Evolutionary conservation across 2,329 filamentous ascomycete species (phyloP), one percentile per base, ranked within the genome.

Genomic region (Tolypocladium pustulatum): DNA sequence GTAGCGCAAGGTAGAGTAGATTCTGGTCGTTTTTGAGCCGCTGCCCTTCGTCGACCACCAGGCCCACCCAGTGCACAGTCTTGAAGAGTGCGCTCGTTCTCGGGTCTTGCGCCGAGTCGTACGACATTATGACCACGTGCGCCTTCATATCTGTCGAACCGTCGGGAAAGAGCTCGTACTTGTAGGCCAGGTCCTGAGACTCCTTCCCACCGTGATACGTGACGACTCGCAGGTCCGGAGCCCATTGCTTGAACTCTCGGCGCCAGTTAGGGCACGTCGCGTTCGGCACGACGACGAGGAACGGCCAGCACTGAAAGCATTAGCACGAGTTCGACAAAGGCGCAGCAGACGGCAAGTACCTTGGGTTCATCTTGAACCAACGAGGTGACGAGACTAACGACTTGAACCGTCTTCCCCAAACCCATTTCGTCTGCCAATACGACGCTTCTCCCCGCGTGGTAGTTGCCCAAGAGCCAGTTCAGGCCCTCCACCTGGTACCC

Each of bases 341-440:
- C 22, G 22, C n/a, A 20, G 49, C n/a, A 20, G 13, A 1, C 15
- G 20, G 49, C 49, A 34, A 34, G 13, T 40, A 58, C 74, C 64
- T 83, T 76, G 7, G 84, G 84, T n/a, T 73, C 73, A 56, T 86
- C 81, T 61, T 88, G 80, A 30, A 88, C 80, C 41, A 97, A 74
- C 0, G 87, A 86, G 1, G 89, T 85, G 61, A 97, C 81, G 62
- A 96, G 83, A 3, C 87, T 84, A 61, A 97, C 89, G 57, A 97
- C 86, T 70, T 99, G 94, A 37, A 99, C 90, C 0, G 94, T 99
- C 76, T 99, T 99, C 37, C 94, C 94, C 2, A 99, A 82, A 46
- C 94, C 94, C 94, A 99, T 99, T 69, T 99, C 94, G 68, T 99
- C 94, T 0, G 94, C 94, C 8, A 97, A 81, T 60, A 97, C 93